These are phyloP conservation scores for Atkinsonella texensis DNA, from an alignment of 2,329 filamentous ascomycete species.

Conservation along the genomic window DNA sequence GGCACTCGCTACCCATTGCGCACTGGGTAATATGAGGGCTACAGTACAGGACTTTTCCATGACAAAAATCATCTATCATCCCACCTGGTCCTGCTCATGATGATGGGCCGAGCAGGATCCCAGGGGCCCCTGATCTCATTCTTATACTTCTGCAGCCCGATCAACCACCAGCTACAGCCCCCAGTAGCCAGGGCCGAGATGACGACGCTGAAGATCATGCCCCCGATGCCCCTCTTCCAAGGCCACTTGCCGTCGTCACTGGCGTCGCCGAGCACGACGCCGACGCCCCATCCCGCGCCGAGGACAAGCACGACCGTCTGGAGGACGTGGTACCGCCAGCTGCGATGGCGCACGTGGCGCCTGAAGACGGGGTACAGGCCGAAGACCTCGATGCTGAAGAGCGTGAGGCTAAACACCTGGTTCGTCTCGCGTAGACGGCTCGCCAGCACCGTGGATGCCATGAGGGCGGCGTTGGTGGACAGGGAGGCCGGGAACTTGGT, in stretches of 20 bases:
- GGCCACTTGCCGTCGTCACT: slow-evolving; percentile 30
- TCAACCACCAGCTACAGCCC: slow-evolving; percentile 95
- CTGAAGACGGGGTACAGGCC: slow-evolving; percentile 95
- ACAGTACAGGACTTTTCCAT: background rate
- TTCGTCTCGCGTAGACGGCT: slow-evolving; percentile 80
- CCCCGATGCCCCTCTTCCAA: slow-evolving; percentile 50
- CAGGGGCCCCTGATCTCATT: slow-evolving; percentile 97
- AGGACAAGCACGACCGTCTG: slow-evolving; percentile 68
- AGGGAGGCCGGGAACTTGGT: slow-evolving; percentile 59
- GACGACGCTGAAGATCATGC: slow-evolving; percentile 64
- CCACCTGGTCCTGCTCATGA: slow-evolving; percentile 54
- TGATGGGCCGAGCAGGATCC: slow-evolving; percentile 87
- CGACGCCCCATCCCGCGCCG: slow-evolving; percentile 69
- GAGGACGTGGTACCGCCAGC: slow-evolving; percentile 67
- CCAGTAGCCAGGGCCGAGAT: slow-evolving; percentile 73
- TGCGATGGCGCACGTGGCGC: slow-evolving; percentile 72
- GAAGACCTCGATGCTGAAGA: slow-evolving; percentile 96
- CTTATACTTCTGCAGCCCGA: slow-evolving; percentile 95
- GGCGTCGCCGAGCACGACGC: slow-evolving; percentile 40
- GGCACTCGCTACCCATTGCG: too few relatives aligned
- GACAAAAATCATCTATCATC: slow-evolving; percentile 17
- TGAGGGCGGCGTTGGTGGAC: slow-evolving; percentile 90
- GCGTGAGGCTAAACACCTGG: slow-evolving; percentile 85
- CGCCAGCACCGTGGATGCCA: slow-evolving; percentile 90
- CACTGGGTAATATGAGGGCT: too few relatives aligned